Evolutionary conservation across 176 grass and related monocot species (phyloP).

Genomic region (Alloteropsis semialata): DNA sequence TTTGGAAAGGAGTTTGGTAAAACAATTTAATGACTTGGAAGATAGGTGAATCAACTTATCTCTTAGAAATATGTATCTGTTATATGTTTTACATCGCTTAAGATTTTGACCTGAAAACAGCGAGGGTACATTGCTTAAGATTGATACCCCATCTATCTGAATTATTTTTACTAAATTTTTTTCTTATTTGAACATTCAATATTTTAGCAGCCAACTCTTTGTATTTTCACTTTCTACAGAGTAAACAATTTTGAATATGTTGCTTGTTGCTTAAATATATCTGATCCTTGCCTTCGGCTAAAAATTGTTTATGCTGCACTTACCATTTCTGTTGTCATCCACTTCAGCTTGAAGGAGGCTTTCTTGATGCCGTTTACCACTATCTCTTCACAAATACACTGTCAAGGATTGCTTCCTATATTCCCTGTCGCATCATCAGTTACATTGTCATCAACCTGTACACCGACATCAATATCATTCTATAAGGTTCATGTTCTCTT

Average conservation of each 20-base stretch:
- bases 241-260: slow-evolving; percentile 19
- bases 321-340: slow-evolving; percentile 20
- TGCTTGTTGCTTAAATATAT: slow-evolving; percentile 9
- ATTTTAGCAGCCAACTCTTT: slow-evolving; percentile 7
- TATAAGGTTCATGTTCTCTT: slow-evolving; percentile 66
- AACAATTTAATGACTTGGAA: slow-evolving; percentile 83
- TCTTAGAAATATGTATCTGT: background rate
- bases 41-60: slow-evolving; percentile 52
- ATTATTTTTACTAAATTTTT: background rate
- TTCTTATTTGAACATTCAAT: background rate
- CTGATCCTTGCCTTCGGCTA: background rate
- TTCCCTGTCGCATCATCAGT: slow-evolving; percentile 54
- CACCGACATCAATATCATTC: slow-evolving; percentile 63
- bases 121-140: slow-evolving; percentile 25
- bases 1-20: slow-evolving; percentile 73
- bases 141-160: background rate
- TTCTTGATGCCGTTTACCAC: slow-evolving; percentile 82
- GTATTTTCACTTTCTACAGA: slow-evolving; percentile 7
- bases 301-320: slow-evolving; percentile 2
- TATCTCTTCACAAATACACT: slow-evolving; percentile 80
- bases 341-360: slow-evolving; percentile 86
- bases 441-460: slow-evolving; percentile 35
- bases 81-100: slow-evolving; percentile 11
- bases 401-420: slow-evolving; percentile 68
- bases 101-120: too few relatives aligned